A percentile compares a stretch with the other conserved stretches of the same genome.
phyloP scores from a whole-genome alignment of 108 stramenopile genomes.

The Heterococcus sp. region DNA sequence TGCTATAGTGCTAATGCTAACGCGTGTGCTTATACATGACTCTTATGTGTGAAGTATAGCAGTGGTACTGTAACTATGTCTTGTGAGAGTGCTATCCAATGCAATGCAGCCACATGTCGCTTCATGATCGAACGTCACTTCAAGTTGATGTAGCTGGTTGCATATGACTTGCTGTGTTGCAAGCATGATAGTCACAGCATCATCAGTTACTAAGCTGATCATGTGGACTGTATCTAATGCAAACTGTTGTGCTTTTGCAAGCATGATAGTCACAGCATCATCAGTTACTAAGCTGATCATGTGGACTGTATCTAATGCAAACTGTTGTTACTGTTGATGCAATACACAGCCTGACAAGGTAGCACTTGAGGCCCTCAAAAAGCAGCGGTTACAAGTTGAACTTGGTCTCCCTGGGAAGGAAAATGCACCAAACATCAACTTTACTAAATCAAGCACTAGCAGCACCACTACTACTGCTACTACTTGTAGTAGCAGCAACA shows the following conservation, averaged over 20 bases:
- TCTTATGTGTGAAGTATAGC: not conserved
- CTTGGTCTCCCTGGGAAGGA: constrained; percentile 48
- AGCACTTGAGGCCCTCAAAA: not conserved
- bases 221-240: not conserved
- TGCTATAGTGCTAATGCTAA: not conserved
- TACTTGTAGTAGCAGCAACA: not conserved
- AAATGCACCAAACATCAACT: no score
- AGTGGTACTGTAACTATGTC: not conserved
- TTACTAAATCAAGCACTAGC: not conserved
- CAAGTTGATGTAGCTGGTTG: not conserved
- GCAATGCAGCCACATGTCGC: no score
- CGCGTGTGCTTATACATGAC: not conserved
- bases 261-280: not conserved
- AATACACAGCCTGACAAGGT: not conserved
- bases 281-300: no score
- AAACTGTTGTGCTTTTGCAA: not conserved
- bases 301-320: not conserved
- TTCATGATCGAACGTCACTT: not conserved
- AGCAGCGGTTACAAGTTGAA: constrained; percentile 25
- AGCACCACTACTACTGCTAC: not conserved
- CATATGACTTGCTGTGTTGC: not conserved
- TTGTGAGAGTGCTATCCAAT: no score
- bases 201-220: not conserved
- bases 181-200: not conserved
- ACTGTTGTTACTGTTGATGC: constrained; percentile 8